Evolutionary conservation across 306 rosid species (phyloP).

Genomic region (Hippophae tibetana): DNA sequence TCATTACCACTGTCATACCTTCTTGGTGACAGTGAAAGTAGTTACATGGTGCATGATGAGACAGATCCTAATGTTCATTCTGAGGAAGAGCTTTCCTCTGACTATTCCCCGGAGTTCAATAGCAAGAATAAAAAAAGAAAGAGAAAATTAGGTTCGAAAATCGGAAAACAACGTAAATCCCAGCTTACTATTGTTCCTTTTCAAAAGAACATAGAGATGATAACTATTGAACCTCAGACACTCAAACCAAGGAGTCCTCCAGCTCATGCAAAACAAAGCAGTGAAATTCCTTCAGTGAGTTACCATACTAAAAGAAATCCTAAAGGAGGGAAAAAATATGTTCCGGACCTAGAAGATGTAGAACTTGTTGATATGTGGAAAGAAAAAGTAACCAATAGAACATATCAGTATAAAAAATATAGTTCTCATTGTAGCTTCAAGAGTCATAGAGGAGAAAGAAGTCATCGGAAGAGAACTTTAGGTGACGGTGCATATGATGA

Average conservation of each 20-base stretch:
- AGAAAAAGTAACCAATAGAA: constrained; percentile 27
- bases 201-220: constrained; percentile 27
- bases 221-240: constrained; percentile 18
- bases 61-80: constrained; percentile 2
- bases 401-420: constrained; percentile 16
- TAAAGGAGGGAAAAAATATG: constrained; percentile 30
- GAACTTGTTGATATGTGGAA: constrained; percentile 46
- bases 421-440: constrained; percentile 18
- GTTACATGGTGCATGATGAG: background rate
- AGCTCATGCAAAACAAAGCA: constrained; percentile 22
- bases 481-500: constrained; percentile 72
- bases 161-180: constrained; percentile 19
- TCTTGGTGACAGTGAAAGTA: constrained; percentile 22
- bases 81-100: background rate
- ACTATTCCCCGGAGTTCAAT: constrained; percentile 23
- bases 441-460: constrained; percentile 23
- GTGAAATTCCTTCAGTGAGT: constrained; percentile 22
- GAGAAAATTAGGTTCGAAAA: constrained; percentile 22
- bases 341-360: constrained; percentile 34
- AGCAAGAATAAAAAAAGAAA: constrained; percentile 18
- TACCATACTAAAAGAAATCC: constrained; percentile 24
- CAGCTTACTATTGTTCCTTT: constrained; percentile 50
- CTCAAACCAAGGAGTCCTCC: constrained; percentile 15
- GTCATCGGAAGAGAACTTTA: constrained; percentile 40
- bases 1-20: constrained; percentile 43